Evolutionary conservation across 257 asterid genomes (phyloP), one percentile per base, ranked within the genome.

Genomic region (Linderniella brevidens): DNA sequence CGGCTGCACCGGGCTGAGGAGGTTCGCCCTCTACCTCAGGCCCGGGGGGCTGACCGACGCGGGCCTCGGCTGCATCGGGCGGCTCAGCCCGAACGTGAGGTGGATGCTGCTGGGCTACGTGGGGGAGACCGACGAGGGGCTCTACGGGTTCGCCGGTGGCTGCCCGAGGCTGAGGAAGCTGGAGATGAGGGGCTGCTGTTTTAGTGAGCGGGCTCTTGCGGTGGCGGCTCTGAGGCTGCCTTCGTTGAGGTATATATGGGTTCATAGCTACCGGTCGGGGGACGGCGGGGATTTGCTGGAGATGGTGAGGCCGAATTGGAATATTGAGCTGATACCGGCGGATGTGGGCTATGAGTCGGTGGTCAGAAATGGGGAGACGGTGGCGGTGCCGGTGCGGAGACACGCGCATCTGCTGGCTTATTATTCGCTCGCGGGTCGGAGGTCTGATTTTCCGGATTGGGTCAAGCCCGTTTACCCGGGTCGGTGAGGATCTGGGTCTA

Each of bases 101-200:
- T 46, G 51, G 51, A 46, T 46, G 51, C 51, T 46, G 11, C 32
- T 46, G 32, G 51, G 51, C 35, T 17, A 11, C 35, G 51, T 46
- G 3, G 51, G 51, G 4, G 51, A 46, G 35, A 15, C 51, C 8
- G 51, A 46, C 25, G 1, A 17, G 14, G 51, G 51, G 32, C 51
- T 46, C 4, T 1, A 8, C 35, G 32, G 7, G 14, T 17, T 46
- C 1, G 19, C 51, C 12, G 25, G 12, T 3, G 51, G 51, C n/a
- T 46, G 51, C 32, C 51, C 51, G 1, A 46, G 51, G 1, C 51
- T 46, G 51, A 29, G 25, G 35, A 46, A 46, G 51, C 35, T 46
- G 2, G 51, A 46, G 51, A 1, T 46, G 35, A 46, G 51, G 35
- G 51, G 51, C 0, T 46, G 51, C 51, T 46, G 51, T 19, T 46